Conservation (phyloP, 345 rosid genomes). For the Nasturtium officinale region DNA sequence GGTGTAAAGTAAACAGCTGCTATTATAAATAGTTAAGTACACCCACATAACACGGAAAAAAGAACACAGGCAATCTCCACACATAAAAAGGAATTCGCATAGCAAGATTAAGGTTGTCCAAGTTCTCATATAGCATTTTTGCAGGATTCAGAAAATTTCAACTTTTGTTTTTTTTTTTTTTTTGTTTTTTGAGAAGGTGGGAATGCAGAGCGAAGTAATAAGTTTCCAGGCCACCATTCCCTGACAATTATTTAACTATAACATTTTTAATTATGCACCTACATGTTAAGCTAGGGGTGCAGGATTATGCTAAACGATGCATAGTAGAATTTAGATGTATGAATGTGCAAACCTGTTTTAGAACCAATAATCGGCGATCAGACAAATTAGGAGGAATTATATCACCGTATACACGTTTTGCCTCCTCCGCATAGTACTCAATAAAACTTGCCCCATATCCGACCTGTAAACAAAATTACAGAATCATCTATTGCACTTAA, state of each 20-base stretch:
- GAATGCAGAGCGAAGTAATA: slow-evolving; percentile 11
- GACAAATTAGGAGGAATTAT: slow-evolving; percentile 76
- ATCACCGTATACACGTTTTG: slow-evolving; percentile 91
- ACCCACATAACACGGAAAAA: not conserved
- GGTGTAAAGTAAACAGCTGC: not conserved
- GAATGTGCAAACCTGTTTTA: slow-evolving; percentile 68
- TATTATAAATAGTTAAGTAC: not conserved
- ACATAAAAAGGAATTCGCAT: not conserved
- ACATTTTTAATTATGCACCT: not conserved
- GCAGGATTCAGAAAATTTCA: not conserved
- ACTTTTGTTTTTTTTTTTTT: no score
- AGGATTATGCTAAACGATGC: slow-evolving; percentile 2
- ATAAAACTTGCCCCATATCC: slow-evolving; percentile 86
- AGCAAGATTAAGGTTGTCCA: slow-evolving; percentile 2
- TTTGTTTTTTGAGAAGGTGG: slow-evolving; percentile 6
- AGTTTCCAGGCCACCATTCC: slow-evolving; percentile 6
- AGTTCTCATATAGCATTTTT: slow-evolving; percentile 17
- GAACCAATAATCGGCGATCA: slow-evolving; percentile 83
- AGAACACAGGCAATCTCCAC: slow-evolving; percentile 15
- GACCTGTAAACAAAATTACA: slow-evolving; percentile 58
- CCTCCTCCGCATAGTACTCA: slow-evolving; percentile 94
- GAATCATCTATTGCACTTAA: slow-evolving; percentile 38
- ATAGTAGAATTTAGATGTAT: slow-evolving; percentile 7
- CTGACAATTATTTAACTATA: not conserved
- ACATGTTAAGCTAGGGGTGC: not conserved